Percentiles rank a stretch among this genome's conserved stretches.
phyloP scores from a whole-genome alignment of 495 filamentous ascomycete species.

The Cercophora newfieldiana region DNA sequence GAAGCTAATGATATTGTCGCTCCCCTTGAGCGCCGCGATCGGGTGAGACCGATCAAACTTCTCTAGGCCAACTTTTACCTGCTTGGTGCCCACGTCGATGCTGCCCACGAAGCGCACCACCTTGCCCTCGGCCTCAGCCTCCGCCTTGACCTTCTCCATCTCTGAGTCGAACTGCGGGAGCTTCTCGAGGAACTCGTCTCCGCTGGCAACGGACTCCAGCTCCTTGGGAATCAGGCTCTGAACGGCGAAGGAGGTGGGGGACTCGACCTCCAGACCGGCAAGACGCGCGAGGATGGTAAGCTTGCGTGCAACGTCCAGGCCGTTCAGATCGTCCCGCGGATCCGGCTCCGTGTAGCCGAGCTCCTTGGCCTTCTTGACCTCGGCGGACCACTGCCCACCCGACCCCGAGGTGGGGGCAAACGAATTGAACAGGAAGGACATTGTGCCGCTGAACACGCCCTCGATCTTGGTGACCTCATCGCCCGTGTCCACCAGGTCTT shows the following conservation, averaged over 20 bases:
- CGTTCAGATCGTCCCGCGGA: slow-evolving; percentile 93
- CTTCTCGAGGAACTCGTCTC: slow-evolving; percentile 76
- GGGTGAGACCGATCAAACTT: slow-evolving; percentile 79
- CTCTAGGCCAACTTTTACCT: slow-evolving; percentile 86
- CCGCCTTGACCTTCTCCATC: slow-evolving; percentile 79
- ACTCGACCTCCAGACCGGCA: slow-evolving; percentile 72
- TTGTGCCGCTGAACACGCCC: slow-evolving; percentile 94
- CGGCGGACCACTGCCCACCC: slow-evolving; percentile 78
- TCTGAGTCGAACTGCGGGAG: slow-evolving; percentile 75
- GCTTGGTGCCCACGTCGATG: slow-evolving; percentile 72
- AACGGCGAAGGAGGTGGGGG: slow-evolving; percentile 83
- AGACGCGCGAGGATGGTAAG: slow-evolving; percentile 88
- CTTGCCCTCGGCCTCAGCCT: slow-evolving; percentile 79
- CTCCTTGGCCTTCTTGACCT: slow-evolving; percentile 86
- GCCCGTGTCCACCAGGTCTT: slow-evolving; percentile 85
- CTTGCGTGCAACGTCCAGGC: slow-evolving; percentile 94
- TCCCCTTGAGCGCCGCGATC: slow-evolving; percentile 91
- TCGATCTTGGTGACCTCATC: slow-evolving; percentile 86
- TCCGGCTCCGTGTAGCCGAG: slow-evolving; percentile 98
- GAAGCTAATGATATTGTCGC: slow-evolving; percentile 98
- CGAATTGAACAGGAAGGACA: slow-evolving; percentile 95
- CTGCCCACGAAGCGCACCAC: slow-evolving; percentile 96
- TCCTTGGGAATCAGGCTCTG: slow-evolving; percentile 85
- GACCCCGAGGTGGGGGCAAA: slow-evolving; percentile 75
- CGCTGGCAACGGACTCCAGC: slow-evolving; percentile 70